Base-by-base conservation (phyloP, 1,139 yeast species). In the Hyphopichia buzzinii region DNA sequence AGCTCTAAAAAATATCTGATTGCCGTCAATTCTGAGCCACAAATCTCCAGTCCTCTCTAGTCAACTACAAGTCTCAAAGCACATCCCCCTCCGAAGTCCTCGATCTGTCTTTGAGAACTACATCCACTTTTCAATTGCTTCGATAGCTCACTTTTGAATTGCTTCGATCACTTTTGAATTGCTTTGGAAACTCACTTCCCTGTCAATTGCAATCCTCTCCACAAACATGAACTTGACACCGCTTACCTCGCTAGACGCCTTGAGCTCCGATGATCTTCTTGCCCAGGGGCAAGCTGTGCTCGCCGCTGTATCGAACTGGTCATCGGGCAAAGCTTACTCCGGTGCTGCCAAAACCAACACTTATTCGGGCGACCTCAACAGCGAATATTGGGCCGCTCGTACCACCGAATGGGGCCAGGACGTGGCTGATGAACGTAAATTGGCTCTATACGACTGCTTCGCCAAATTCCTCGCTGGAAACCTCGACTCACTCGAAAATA, bases 391-490 rank as follows among this genome's bases (percentile, higher is more conserved):
- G 36, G 36, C 36, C 14, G 32, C 23, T 5, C 19, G 36, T 10
- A 12, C 24, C 13, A 33, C 36, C 13, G 17, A 23, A 7, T 29
- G 25, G 28, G 23, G 6, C 11, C 6, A 11, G 4, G 4, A 13
- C 3, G 3, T 12, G 10, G 8, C 28, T 4, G 11, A 15, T 3
- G 33, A 15, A 6, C 3, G 12, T 7, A 30, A 30, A 11, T 4
- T 7, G 10, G 15, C 12, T 8, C 8, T 30, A 4, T 17, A 15
- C 14, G n/a, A 8, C 16, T 30, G 30, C 12, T 19, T 52, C 26
- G 33, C 38, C 5, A 38, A 44, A 19, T 47, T 41, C 25, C 36
- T 50, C 22, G 39, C 50, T 8, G 57, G 57, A 1, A 30, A 36
- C 2, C n/a, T 42, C 3, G 41, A 39, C 5, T 22, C 23, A 5